Percentiles rank a stretch among this genome's conserved stretches.
These are phyloP conservation scores for Naganishia antarctica DNA, from an alignment of 768 basidiomycete species.

Conservation along the genomic window DNA sequence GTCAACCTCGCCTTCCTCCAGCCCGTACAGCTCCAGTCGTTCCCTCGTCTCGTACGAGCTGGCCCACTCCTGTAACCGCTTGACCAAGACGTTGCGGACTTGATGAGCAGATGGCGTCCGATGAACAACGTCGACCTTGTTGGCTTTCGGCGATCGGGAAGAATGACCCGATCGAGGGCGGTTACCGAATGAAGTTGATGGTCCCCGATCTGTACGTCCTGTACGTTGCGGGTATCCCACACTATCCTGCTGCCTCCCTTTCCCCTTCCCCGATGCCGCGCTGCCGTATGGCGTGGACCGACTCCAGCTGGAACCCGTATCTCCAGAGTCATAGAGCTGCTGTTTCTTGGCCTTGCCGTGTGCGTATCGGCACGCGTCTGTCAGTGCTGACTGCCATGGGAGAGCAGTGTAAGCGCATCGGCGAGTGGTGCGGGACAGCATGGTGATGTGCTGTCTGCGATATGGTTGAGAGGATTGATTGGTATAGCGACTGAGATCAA, in stretches of 20 bases:
- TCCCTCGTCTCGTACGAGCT: conserved; percentile 4
- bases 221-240: background rate
- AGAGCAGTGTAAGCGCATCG: background rate
- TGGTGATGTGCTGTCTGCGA: too few relatives aligned
- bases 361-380: background rate
- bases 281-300: background rate
- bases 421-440: background rate
- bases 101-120: conserved; percentile 17
- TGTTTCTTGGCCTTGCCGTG: background rate
- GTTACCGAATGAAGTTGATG: background rate
- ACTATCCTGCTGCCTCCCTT: background rate
- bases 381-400: background rate
- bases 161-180: background rate
- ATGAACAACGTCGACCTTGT: conserved; percentile 3
- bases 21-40: conserved; percentile 4
- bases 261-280: background rate
- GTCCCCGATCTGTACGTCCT: background rate
- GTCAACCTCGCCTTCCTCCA: conserved; percentile 15
- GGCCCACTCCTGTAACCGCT: conserved; percentile 21
- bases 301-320: background rate
- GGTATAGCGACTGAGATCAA: too few relatives aligned
- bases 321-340: background rate
- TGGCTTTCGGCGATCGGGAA: conserved; percentile 6
- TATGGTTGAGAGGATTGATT: too few relatives aligned
- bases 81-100: conserved; percentile 17